Percentiles rank a stretch among this genome's conserved stretches.
Evolutionary conservation across 192 early-diverging fungal species (phyloP).

Genomic region (Linnemannia schmuckeri): DNA sequence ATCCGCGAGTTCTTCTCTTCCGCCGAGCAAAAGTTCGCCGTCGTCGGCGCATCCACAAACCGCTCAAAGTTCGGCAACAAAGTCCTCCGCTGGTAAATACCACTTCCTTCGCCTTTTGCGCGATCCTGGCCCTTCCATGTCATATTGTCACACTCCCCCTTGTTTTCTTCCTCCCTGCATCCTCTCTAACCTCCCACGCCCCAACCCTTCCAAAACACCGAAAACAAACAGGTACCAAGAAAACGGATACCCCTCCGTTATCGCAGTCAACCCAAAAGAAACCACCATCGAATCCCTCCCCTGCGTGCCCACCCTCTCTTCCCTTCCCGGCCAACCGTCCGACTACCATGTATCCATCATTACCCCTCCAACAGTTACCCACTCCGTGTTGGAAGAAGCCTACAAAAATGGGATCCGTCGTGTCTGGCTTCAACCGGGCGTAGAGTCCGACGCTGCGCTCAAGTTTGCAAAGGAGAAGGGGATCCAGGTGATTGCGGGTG

Average conservation of each 20-base stretch:
- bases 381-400: constrained; percentile 68
- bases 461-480: constrained; percentile 55
- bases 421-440: constrained; percentile 83
- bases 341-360: constrained; percentile 74
- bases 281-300: constrained; percentile 48
- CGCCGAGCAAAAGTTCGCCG: constrained; percentile 68
- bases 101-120: background rate
- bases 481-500: constrained; percentile 70
- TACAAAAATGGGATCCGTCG: constrained; percentile 69
- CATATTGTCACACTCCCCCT: background rate
- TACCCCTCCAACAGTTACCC: constrained; percentile 77
- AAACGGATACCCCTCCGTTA: constrained; percentile 37
- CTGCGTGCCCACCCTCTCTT: constrained; percentile 48
- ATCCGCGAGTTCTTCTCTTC: constrained; percentile 66
- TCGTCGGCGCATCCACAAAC: constrained; percentile 84
- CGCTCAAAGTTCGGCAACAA: constrained; percentile 87
- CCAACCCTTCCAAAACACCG: background rate
- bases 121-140: background rate
- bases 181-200: background rate
- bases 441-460: constrained; percentile 66
- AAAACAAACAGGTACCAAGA: constrained; percentile 37
- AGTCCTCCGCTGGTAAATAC: constrained; percentile 80
- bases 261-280: constrained; percentile 52
- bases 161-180: background rate
- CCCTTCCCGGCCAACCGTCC: constrained; percentile 58